Conservation (phyloP, 768 basidiomycete species). For the Hebeloma cylindrosporum region DNA sequence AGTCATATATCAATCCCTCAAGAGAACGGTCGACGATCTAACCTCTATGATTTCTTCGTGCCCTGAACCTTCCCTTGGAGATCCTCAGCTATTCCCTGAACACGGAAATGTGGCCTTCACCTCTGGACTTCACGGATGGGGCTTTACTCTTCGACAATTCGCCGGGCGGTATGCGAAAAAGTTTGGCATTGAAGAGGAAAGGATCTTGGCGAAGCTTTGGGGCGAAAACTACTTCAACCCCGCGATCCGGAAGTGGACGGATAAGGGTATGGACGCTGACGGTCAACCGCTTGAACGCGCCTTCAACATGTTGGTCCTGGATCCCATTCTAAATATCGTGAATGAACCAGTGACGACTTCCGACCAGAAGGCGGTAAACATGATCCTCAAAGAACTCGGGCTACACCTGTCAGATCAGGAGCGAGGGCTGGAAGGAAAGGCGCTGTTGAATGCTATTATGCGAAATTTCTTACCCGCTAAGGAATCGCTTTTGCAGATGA, state of each 20-base stretch:
- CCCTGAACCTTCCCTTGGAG: slow-evolving; percentile 90
- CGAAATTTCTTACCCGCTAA: slow-evolving; percentile 99
- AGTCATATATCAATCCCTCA: slow-evolving; percentile 95
- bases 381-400: slow-evolving; percentile 96
- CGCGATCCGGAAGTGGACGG: slow-evolving; percentile 93
- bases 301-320: slow-evolving; percentile 97
- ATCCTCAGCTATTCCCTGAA: slow-evolving; percentile 99
- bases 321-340: slow-evolving; percentile 99
- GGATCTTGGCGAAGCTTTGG: slow-evolving; percentile 98
- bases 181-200: slow-evolving; percentile 98
- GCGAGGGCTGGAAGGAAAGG: slow-evolving; percentile 93
- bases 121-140: slow-evolving; percentile 99
- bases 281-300: slow-evolving; percentile 94
- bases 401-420: slow-evolving; percentile 86
- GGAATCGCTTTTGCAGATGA: slow-evolving; percentile 99
- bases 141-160: slow-evolving; percentile 98
- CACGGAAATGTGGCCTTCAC: slow-evolving; percentile 98
- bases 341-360: slow-evolving; percentile 99
- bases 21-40: slow-evolving; percentile 93
- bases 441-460: slow-evolving; percentile 96
- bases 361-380: slow-evolving; percentile 85
- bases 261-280: slow-evolving; percentile 68
- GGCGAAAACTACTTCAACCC: slow-evolving; percentile 99
- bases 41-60: slow-evolving; percentile 99
- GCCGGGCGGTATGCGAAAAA: slow-evolving; percentile 94